Conservation (phyloP, 1,139 yeast species). For the Zygosaccharomyces pseudobailii region DNA sequence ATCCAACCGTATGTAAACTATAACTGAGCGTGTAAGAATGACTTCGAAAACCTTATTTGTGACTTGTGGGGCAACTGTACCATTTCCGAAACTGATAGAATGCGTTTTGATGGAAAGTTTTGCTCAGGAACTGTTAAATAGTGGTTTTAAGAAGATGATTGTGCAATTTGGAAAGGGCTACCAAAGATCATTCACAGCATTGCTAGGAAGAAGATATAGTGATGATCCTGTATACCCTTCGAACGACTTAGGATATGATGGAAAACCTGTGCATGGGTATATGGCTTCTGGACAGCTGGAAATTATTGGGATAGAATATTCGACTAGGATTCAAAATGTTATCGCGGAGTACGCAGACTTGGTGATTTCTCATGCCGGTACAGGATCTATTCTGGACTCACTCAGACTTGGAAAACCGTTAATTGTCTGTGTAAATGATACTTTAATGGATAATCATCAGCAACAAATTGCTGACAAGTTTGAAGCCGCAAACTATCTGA, state of each 20-base stretch:
- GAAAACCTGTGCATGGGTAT: conserved; percentile 11
- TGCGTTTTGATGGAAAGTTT: conserved; percentile 39
- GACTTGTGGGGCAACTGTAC: conserved; percentile 84
- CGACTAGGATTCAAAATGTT: conserved; percentile 38
- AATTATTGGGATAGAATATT: conserved; percentile 47
- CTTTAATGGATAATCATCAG: conserved; percentile 85
- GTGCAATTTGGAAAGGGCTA: conserved; percentile 66
- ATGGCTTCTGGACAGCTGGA: conserved; percentile 16
- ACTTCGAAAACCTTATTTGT: conserved; percentile 41
- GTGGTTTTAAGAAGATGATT: conserved; percentile 41
- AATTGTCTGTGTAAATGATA: conserved; percentile 64
- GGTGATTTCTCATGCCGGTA: conserved; percentile 87
- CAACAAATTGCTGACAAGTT: conserved; percentile 66
- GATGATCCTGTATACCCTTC: background rate
- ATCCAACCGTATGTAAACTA: background rate
- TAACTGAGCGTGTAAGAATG: background rate
- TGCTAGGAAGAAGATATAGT: background rate
- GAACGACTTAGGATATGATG: conserved; percentile 8
- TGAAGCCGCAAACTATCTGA: conserved; percentile 36
- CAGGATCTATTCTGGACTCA: conserved; percentile 86
- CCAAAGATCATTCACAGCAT: conserved; percentile 29
- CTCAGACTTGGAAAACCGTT: conserved; percentile 52
- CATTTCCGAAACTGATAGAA: conserved; percentile 55
- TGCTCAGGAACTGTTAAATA: conserved; percentile 33
- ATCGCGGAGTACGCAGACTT: conserved; percentile 44